Evolutionary conservation across 2,329 filamentous ascomycete species (phyloP), one percentile per base, ranked within the genome.

Genomic region (Colletotrichum tabaci): DNA sequence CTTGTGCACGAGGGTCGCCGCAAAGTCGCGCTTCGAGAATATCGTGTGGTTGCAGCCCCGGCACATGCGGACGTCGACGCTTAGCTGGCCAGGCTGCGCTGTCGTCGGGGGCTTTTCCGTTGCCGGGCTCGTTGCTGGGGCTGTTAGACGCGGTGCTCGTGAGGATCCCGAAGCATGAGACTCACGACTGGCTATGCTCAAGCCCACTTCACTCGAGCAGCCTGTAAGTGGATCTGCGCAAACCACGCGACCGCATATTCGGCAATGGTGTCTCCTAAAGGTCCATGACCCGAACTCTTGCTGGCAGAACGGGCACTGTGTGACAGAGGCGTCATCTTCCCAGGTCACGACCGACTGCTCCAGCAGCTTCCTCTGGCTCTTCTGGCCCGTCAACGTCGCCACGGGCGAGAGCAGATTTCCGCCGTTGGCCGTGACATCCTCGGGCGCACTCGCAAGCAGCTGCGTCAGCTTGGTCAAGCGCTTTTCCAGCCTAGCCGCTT

Each of bases 241-340:
- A 0, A 99, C 94, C 0, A 99, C 95, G 53, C 93, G 90, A 4
- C 96, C 96, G 77, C 96, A 99, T 82, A 97, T 92, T 66, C 96
- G 90, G 82, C 96, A 99, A 81, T 99, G 96, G 80, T 98, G 96
- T 75, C 96, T 87, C 77, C 96, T 90, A 78, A 98, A 97, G 1
- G 94, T 93, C 88, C 98, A 98, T 16, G 92, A 93, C 0, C 94
- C 93, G 81, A 99, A 99, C 67, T 98, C 94, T 77, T 99, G 96
- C 78, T 97, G 94, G 77, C 96, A 99, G 78, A 98, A 98, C 0
- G 96, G 96, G 79, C 96, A 99, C 74, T 91, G 91, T 2, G 87
- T 74, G 7, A 99, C 95, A 42, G 87, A 89, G 0, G 92, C 87
- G 80, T 99, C 96, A 63, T 98, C 95, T 81, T 99, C 94, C 96